A percentile compares a stretch with the other conserved stretches of the same genome.
phyloP scores from a whole-genome alignment of 148 eudicot genomes.

The Camellia lanceoleosa region DNA sequence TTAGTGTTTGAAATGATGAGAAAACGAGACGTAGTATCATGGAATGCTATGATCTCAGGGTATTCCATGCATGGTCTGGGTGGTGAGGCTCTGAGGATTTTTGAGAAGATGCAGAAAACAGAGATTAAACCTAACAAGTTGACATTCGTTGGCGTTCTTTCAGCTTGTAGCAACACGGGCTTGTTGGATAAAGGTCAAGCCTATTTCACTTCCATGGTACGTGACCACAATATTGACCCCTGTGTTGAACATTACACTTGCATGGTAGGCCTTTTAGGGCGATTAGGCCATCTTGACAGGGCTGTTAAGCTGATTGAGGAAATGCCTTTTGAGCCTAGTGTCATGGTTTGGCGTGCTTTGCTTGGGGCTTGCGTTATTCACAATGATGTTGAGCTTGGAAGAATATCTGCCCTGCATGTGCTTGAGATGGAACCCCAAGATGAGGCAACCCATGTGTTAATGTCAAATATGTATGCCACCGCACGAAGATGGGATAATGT shows the following conservation, averaged over 20 bases:
- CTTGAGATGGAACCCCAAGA: slow-evolving; percentile 78
- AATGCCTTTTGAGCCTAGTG: slow-evolving; percentile 72
- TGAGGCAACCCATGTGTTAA: slow-evolving; percentile 63
- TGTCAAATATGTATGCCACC: slow-evolving; percentile 77
- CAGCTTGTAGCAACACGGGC: slow-evolving; percentile 87
- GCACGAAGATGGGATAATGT: slow-evolving; percentile 78
- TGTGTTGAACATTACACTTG: slow-evolving; percentile 89
- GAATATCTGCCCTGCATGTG: slow-evolving; percentile 53
- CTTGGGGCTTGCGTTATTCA: slow-evolving; percentile 80
- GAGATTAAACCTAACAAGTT: slow-evolving; percentile 51
- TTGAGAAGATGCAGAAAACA: slow-evolving; percentile 52
- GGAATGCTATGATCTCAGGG: slow-evolving; percentile 79
- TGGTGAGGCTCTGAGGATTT: slow-evolving; percentile 55
- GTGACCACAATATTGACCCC: slow-evolving; percentile 60
- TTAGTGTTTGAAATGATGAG: slow-evolving; percentile 57
- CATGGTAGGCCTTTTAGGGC: slow-evolving; percentile 81
- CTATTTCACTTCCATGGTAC: slow-evolving; percentile 56
- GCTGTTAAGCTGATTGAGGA: slow-evolving; percentile 69
- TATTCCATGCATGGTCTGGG: slow-evolving; percentile 88
- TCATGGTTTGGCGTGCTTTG: slow-evolving; percentile 91
- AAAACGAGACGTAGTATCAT: slow-evolving; percentile 66
- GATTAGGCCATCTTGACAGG: slow-evolving; percentile 65
- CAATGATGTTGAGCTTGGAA: slow-evolving; percentile 68
- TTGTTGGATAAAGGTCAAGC: slow-evolving; percentile 58
- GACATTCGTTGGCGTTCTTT: slow-evolving; percentile 74